Conservation (phyloP, 75 land plant species). For the Selaginella moellendorffii region DNA sequence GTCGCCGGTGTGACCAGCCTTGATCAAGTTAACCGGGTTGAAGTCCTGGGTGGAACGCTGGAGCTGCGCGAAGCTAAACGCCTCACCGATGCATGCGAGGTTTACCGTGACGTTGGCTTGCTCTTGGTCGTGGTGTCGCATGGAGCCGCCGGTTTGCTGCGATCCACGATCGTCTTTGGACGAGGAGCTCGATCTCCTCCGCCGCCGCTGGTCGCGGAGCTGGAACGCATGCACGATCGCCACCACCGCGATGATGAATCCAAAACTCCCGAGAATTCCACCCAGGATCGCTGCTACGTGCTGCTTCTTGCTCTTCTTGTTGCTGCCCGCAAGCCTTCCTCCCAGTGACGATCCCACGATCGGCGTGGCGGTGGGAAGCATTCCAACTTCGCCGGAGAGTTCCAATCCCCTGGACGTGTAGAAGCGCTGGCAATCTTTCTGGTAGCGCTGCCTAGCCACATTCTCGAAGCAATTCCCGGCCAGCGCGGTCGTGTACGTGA, state of each 20-base stretch:
- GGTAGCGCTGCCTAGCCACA: constrained; percentile 39
- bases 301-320: neutral
- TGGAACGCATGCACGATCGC: constrained; percentile 17
- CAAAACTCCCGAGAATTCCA: constrained; percentile 52
- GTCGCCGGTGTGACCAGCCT: constrained; percentile 86
- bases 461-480: constrained; percentile 44
- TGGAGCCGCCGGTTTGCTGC: constrained; percentile 17
- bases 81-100: constrained; percentile 49
- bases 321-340: neutral
- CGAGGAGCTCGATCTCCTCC: no score
- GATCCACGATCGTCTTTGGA: no score
- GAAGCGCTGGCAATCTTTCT: constrained; percentile 34
- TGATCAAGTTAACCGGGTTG: constrained; percentile 47
- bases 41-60: constrained; percentile 54
- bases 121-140: no score
- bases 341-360: no score
- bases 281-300: constrained; percentile 37
- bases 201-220: no score
- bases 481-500: constrained; percentile 14
- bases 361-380: constrained; percentile 13
- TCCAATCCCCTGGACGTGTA: constrained; percentile 31
- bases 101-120: constrained; percentile 23
- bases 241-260: constrained; percentile 34
- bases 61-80: constrained; percentile 56
- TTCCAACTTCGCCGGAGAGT: constrained; percentile 27